Conservation (phyloP, 1,284 basidiomycete species). For the Rhodofomes roseus region DNA sequence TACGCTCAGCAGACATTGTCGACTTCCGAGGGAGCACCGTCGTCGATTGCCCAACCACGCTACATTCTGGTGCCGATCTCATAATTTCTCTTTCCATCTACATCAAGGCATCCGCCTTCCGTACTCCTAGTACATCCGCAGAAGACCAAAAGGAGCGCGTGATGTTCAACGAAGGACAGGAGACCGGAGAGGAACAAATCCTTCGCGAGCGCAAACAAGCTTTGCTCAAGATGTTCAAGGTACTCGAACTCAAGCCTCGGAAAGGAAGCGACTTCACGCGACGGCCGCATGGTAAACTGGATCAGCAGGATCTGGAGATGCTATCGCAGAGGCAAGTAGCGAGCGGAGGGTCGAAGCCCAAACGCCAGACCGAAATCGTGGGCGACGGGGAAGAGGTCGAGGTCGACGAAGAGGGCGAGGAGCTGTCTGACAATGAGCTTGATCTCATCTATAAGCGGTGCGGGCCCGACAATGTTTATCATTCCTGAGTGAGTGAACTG, state of each 20-base stretch:
- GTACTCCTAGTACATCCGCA: slow-evolving; percentile 34
- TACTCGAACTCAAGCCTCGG: slow-evolving; percentile 54
- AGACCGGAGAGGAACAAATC: slow-evolving; percentile 69
- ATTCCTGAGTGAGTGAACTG: neutral
- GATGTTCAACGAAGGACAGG: slow-evolving; percentile 68
- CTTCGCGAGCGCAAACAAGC: slow-evolving; percentile 78
- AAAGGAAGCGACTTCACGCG: slow-evolving; percentile 21
- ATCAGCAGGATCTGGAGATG: slow-evolving; percentile 40
- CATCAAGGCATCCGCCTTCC: slow-evolving; percentile 64
- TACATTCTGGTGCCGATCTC: slow-evolving; percentile 66
- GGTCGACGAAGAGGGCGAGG: slow-evolving; percentile 70
- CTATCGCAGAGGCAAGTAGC: slow-evolving; percentile 30
- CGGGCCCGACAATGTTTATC: neutral
- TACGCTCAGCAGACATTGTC: slow-evolving; percentile 49
- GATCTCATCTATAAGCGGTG: slow-evolving; percentile 82
- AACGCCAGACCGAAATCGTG: slow-evolving; percentile 47
- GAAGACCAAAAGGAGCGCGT: slow-evolving; percentile 25
- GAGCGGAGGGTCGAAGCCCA: slow-evolving; percentile 26
- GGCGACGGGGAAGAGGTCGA: slow-evolving; percentile 68
- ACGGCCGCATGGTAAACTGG: slow-evolving; percentile 31
- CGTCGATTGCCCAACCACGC: slow-evolving; percentile 64
- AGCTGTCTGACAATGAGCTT: slow-evolving; percentile 74
- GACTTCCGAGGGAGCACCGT: slow-evolving; percentile 59
- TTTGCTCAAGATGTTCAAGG: slow-evolving; percentile 61
- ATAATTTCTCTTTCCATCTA: slow-evolving; percentile 70